Evolutionary conservation across 1,139 yeast species (phyloP), one percentile per base, ranked within the genome.

Genomic region (Hemisphaericaspora xylanilytica): DNA sequence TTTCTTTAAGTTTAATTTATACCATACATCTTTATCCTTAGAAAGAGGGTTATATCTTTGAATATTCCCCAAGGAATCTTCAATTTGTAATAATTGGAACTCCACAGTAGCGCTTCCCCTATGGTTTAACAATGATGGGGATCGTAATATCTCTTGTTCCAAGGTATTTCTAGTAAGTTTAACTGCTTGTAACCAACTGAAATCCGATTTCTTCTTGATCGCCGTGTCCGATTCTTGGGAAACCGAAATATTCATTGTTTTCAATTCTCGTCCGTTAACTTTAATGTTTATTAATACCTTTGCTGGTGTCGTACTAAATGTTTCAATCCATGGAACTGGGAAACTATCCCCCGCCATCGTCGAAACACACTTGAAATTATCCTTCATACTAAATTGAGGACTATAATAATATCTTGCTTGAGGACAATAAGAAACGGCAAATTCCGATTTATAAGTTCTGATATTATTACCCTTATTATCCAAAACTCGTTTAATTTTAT

Each of bases 361-460:
- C 2, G 62, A 85, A 27, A 82, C 63, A 63, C 96, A 89, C 46
- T 76, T 73, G 49, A 81, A 78, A n/a, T 57, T 53, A 12, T 58
- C 50, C 6, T 50, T 46, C 7, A 43, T 26, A 27, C 48, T 47
- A 29, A 52, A 48, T 12, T 46, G 51, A 4, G 76, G 67, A 11
- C 28, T 22, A 26, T 64, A 60, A 2, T 60, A 53, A 44, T 81
- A 73, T 28, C 64, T 57, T 0, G 87, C 94, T 14, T 67, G 67
- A 1, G 99, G 99, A 58, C 99, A 92, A 30, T 70, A 59, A 1
- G 95, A 80, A 11, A 92, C 73, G 24, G 83, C 55, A 25, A 88
- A 73, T 40, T 81, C 83, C 0, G 86, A 77, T 42, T 76, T 80
- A 46, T 73, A 77, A 2, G 83, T 70, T 45, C 88, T 73, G 33